Evolutionary conservation across 1,284 basidiomycete genomes (phyloP), one percentile per base, ranked within the genome.

Genomic region (Trichosporon sp.): DNA sequence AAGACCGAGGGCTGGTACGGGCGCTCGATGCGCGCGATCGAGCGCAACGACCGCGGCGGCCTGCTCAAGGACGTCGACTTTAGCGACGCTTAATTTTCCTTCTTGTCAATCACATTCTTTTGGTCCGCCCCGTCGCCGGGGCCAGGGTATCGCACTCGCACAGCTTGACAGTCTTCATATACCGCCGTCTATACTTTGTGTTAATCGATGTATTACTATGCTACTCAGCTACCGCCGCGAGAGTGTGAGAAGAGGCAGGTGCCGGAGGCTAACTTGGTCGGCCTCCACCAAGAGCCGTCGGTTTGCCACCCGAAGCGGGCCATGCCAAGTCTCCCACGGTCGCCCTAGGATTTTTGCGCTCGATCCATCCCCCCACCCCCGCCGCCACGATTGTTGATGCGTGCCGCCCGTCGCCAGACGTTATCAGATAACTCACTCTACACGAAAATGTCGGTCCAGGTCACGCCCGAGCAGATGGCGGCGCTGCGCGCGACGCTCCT

Each of bases 401-500:
- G 44, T 51, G 27, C 15, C 7, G 56, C 53, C 8, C 25, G 8
- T 64, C 42, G 63, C 63, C 25, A 21, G 25, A 21, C 4, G 32
- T 64, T 68, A 68, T 68, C 67, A 60, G 67, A 68, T 65, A 66
- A 31, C 2, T 25, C 32, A 69, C 27, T 31, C 60, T 34, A 11
- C 31, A 21, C 21, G 53, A 44, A 47, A 34, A 82, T 81, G 78
- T 73, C 78, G 15, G 74, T 80, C 66, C 69, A 73, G 32, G 77
- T 82, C 62, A 79, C 79, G 11, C 75, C 81, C 3, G 75, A 75
- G 64, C 81, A 83, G 74, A 71, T 83, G 44, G 63, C 69, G 1
- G 70, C 74, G 2, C 75, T 84, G 25, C 72, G 76, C 53, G 75
- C 76, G 21, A 87, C 87, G 18, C 87, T 97, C 62, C 88, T 95